Evolutionary conservation across 2,329 filamentous ascomycete genomes (phyloP), one percentile per base, ranked within the genome.

Genomic region (Colletotrichum agaves): DNA sequence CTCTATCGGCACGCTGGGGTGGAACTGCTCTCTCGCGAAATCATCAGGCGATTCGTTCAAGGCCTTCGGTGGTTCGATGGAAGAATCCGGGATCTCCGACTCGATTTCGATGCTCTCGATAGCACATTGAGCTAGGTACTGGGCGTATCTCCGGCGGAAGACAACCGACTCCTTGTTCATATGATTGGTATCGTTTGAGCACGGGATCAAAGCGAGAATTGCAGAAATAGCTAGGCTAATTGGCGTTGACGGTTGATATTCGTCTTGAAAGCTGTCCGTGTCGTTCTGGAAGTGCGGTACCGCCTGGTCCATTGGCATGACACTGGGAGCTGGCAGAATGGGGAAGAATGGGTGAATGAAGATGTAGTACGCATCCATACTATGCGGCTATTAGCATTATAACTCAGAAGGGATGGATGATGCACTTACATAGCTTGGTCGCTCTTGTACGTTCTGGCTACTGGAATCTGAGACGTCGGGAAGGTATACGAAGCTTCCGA

Each of bases 271-370:
- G 41, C 73, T 73, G 13, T 77, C 76, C 5, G 75, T 76, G 58
- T 80, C 74, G 53, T 74, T 77, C 63, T 82, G 79, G 12, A 78
- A 70, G 5, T 79, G 70, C 4, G 77, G 72, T 1, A 76, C 67
- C 5, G 78, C 73, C 59, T 79, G 74, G 65, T 78, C 80, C 35
- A 75, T 69, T 12, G 79, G 74, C 31, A 73, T 67, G 31, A 68
- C 67, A 19, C 75, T 74, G 5, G 83, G 82, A 2, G 83, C 76
- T 12, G 83, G 84, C 2, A 86, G 72, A 39, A 85, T 83, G 3
- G 84, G 83, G 17, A 85, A 81, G 65, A 79, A 85, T 0, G 82
- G 79, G 67, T 86, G 84, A 62, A 85, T 82, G 78, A 81, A 86
- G 62, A 82, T 78, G 68, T 86, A 86, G 72, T 86, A 86, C 4